These are phyloP conservation scores for Saccharomycopsis malanga DNA, from an alignment of 805 yeast genomes.

Conservation along the genomic window DNA sequence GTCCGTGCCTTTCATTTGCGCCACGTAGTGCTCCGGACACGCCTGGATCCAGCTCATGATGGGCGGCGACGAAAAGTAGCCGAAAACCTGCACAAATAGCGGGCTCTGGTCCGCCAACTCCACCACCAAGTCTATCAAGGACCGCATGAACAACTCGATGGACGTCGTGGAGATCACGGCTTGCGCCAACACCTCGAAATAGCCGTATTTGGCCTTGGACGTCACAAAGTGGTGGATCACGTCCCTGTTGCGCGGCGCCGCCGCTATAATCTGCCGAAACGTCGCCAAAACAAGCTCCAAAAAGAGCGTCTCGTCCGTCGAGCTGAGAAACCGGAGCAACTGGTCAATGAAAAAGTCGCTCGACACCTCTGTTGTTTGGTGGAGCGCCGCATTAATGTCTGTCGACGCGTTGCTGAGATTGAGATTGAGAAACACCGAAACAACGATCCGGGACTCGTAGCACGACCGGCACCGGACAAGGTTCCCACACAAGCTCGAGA, in stretches of 20 bases:
- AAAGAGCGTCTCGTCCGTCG: background rate
- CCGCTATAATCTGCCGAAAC: background rate
- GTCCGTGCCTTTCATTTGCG: background rate
- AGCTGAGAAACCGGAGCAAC: background rate
- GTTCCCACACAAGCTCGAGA: background rate
- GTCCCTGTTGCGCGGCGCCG: background rate
- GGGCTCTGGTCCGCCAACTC: too few species aligned
- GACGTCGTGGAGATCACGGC: background rate
- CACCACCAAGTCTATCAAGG: too few species aligned
- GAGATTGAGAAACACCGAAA: slow-evolving; percentile 6
- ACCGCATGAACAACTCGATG: background rate
- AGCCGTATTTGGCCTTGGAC: slow-evolving; percentile 8
- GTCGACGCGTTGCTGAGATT: background rate
- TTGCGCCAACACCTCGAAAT: slow-evolving; percentile 4
- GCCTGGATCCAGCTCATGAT: background rate
- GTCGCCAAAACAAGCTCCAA: background rate
- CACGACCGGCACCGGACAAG: slow-evolving; percentile 6
- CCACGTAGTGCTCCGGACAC: background rate
- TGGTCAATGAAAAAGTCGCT: slow-evolving; percentile 5
- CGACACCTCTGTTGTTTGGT: background rate
- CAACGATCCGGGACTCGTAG: slow-evolving; percentile 6
- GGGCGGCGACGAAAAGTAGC: background rate
- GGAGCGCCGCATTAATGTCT: slow-evolving; percentile 9
- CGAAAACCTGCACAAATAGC: background rate
- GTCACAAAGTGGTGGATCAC: background rate